Percentiles rank a stretch among this genome's conserved stretches.
These are phyloP conservation scores for Hypholoma sublateritium DNA, from an alignment of 768 basidiomycete genomes.

Conservation along the genomic window DNA sequence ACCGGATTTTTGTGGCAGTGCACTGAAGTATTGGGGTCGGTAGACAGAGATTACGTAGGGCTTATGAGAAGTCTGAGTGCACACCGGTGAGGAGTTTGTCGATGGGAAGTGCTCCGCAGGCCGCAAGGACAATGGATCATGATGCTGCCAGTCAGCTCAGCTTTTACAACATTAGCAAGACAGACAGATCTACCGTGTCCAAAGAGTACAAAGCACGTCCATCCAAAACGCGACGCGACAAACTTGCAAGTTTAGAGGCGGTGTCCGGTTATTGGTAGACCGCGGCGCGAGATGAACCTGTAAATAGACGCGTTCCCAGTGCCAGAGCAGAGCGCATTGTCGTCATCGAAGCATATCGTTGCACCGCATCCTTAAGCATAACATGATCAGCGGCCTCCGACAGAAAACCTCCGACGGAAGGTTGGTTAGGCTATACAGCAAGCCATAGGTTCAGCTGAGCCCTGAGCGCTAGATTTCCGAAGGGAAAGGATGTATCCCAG, in stretches of 20 bases:
- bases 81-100: no score
- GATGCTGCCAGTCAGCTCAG: no score
- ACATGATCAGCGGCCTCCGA: neutral
- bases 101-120: no score
- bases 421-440: neutral
- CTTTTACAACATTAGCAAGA: no score
- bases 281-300: neutral
- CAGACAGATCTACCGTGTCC: no score
- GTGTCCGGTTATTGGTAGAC: neutral
- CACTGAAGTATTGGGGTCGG: no score
- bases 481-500: neutral
- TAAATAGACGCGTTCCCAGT: neutral
- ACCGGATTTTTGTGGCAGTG: no score
- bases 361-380: neutral
- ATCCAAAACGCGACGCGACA: neutral
- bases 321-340: neutral
- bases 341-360: slow-evolving; percentile 5
- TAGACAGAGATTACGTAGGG: no score
- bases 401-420: neutral
- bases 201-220: no score
- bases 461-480: neutral
- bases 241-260: neutral
- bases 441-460: no score
- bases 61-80: no score
- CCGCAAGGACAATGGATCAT: no score